Percentiles rank a stretch among this genome's conserved stretches.
Conservation (phyloP, 306 rosid species). For the Lathyrus tuberosus region DNA sequence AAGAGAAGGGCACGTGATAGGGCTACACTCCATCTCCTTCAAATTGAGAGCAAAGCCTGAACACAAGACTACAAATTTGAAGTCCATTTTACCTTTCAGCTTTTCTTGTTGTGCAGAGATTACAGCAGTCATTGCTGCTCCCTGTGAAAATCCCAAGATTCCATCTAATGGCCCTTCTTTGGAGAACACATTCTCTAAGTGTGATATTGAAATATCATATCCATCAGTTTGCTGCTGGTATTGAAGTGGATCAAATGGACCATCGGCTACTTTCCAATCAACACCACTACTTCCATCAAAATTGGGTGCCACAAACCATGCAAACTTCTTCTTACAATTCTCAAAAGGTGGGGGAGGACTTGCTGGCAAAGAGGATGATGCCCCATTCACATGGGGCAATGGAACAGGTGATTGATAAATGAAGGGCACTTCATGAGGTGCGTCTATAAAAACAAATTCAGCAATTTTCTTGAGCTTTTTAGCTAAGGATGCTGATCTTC, state of each 20-base stretch:
- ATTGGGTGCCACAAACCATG: conserved; percentile 73
- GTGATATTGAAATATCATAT: conserved; percentile 60
- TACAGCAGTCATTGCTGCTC: conserved; percentile 87
- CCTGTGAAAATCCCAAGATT: conserved; percentile 85
- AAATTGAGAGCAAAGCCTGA: conserved; percentile 67
- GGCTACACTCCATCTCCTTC: conserved; percentile 43
- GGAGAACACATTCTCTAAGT: conserved; percentile 58
- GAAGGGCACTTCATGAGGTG: conserved; percentile 82
- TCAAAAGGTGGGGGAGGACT: conserved; percentile 57
- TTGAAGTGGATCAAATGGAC: conserved; percentile 81
- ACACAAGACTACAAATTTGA: conserved; percentile 73
- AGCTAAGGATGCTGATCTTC: conserved; percentile 83
- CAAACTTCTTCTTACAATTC: conserved; percentile 75
- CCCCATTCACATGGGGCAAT: conserved; percentile 31
- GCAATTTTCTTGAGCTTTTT: conserved; percentile 75
- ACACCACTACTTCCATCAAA: conserved; percentile 36
- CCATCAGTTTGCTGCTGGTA: conserved; percentile 80
- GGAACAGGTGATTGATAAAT: conserved; percentile 61
- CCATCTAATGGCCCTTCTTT: conserved; percentile 84
- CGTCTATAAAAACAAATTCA: conserved; percentile 76
- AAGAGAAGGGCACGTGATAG: conserved; percentile 72
- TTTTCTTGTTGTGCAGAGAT: conserved; percentile 55
- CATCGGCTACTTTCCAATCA: conserved; percentile 67
- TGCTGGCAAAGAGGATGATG: conserved; percentile 41
- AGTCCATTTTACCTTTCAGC: conserved; percentile 51